These are phyloP conservation scores for Solanum acaule DNA, from an alignment of 257 asterid genomes.

Conservation along the genomic window DNA sequence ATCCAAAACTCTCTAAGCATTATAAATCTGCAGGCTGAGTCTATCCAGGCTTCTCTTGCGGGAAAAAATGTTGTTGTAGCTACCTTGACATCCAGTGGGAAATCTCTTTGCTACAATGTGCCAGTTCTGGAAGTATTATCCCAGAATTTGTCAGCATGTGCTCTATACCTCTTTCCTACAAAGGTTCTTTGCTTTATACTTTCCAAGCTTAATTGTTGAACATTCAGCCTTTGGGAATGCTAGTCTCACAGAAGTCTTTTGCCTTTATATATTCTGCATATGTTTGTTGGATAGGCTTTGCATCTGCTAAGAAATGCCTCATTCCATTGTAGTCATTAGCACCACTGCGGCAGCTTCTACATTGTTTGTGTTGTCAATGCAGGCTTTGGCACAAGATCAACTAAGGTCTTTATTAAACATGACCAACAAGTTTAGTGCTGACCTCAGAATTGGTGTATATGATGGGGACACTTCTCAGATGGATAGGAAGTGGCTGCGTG, in stretches of 20 bases:
- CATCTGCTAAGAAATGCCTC: constrained; percentile 4
- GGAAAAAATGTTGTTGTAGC: constrained; percentile 90
- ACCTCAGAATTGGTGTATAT: constrained; percentile 70
- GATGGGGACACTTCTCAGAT: constrained; percentile 91
- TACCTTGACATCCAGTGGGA: constrained; percentile 98
- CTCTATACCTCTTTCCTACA: constrained; percentile 88
- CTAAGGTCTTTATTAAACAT: constrained; percentile 56
- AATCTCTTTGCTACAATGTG: constrained; percentile 93
- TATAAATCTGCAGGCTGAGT: constrained; percentile 46
- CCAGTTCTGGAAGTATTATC: constrained; percentile 80
- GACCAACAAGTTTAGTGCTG: constrained; percentile 50
- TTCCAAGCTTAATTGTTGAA: not conserved
- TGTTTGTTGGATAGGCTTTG: not conserved
- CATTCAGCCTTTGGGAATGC: not conserved
- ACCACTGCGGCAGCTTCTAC: not conserved
- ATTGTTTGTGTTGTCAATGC: constrained; percentile 16
- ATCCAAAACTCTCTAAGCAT: not conserved
- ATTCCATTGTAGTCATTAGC: not conserved
- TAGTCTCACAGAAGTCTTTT: not conserved
- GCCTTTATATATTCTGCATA: not conserved
- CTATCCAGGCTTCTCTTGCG: constrained; percentile 80
- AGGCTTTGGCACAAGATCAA: constrained; percentile 99
- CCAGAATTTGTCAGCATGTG: constrained; percentile 60
- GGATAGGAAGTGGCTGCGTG: constrained; percentile 77
- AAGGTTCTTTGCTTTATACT: constrained; percentile 40